Conservation (phyloP, 352 stramenopile genomes). For the Elongisporangium senticosum region DNA sequence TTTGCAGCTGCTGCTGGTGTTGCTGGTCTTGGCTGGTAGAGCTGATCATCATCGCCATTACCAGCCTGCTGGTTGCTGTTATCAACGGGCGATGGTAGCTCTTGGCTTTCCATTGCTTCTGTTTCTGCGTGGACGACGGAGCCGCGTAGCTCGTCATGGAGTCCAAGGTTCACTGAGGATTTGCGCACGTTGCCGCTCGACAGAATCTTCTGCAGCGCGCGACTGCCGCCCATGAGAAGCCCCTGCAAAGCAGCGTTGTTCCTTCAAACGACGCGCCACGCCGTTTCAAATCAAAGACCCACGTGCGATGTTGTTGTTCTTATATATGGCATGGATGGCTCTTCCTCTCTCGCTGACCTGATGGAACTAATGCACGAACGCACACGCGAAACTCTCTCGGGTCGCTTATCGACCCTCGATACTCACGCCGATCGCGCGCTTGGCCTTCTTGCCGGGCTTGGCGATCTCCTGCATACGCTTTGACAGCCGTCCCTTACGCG, state of each 20-base stretch:
- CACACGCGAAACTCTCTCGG: no score
- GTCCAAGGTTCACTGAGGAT: neutral
- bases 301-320: neutral
- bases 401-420: conserved; percentile 75
- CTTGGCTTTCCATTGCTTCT: neutral
- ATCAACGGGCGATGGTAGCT: neutral
- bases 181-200: neutral
- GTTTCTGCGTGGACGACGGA: neutral
- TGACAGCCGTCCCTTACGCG: conserved; percentile 71
- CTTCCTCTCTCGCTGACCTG: neutral
- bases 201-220: neutral
- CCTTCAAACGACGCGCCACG: neutral
- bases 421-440: conserved; percentile 67
- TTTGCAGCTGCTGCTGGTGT: neutral
- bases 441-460: conserved; percentile 67
- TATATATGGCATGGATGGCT: neutral
- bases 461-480: conserved; percentile 87
- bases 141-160: neutral
- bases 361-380: neutral
- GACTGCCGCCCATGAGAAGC: neutral
- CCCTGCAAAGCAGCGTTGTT: neutral
- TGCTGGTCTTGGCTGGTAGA: neutral
- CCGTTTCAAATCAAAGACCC: neutral
- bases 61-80: conserved; percentile 15
- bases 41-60: conserved; percentile 21